A percentile compares a stretch with the other conserved stretches of the same genome.
Conservation (phyloP, 192 early-diverging fungal species). For the Backusella australiensis region DNA sequence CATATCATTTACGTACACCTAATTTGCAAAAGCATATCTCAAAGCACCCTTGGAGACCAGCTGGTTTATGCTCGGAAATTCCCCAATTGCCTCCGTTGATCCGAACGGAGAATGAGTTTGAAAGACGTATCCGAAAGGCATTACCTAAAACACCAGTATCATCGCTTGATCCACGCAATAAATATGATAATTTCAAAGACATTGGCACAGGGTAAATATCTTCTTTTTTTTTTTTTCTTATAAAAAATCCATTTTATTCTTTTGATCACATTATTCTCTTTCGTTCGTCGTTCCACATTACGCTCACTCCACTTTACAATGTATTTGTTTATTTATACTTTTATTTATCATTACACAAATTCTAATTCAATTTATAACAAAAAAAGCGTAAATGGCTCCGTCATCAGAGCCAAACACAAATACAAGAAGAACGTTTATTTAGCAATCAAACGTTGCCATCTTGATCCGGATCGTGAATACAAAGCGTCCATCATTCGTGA, state of each 20-base stretch:
- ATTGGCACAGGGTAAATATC: conserved; percentile 24
- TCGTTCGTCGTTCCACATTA: background rate
- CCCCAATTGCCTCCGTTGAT: conserved; percentile 30
- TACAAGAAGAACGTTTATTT: conserved; percentile 27
- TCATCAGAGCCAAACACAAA: conserved; percentile 25
- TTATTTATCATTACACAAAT: conserved; percentile 1
- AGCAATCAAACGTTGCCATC: conserved; percentile 36
- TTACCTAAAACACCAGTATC: conserved; percentile 27
- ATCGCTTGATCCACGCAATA: conserved; percentile 22
- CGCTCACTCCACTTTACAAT: background rate
- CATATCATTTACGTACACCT: conserved; percentile 17
- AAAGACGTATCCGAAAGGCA: conserved; percentile 24
- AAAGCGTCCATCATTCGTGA: conserved; percentile 34
- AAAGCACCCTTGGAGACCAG: conserved; percentile 32
- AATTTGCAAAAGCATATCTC: conserved; percentile 29
- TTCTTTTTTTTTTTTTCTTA: background rate
- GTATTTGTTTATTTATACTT: conserved; percentile 5
- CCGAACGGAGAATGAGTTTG: conserved; percentile 31
- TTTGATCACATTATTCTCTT: background rate
- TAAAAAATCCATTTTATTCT: background rate
- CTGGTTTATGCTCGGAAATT: conserved; percentile 22
- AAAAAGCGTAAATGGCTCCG: conserved; percentile 35
- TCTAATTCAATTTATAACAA: background rate
- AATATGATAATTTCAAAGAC: conserved; percentile 23
- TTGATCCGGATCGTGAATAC: conserved; percentile 37